Conservation (phyloP, 495 filamentous ascomycete genomes). For the Hypoxylon intermedium region DNA sequence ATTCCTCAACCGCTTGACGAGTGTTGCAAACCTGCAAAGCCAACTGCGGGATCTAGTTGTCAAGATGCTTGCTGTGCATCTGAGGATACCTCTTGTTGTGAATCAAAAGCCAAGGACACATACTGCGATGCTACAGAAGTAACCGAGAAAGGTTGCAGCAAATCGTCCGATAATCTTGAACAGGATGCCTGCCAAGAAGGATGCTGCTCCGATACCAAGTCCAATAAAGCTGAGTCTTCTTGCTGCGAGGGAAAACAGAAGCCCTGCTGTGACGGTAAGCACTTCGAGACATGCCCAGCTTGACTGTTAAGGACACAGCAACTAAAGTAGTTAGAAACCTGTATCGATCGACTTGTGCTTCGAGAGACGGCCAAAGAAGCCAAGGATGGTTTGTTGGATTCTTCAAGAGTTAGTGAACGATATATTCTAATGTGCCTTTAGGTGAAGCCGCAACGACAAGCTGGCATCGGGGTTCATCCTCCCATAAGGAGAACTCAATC, state of each 20-base stretch:
- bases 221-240: slow-evolving; percentile 13
- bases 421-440: slow-evolving; percentile 27
- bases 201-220: slow-evolving; percentile 20
- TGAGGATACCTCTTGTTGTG: slow-evolving; percentile 3
- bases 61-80: slow-evolving; percentile 18
- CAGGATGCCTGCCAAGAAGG: slow-evolving; percentile 23
- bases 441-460: slow-evolving; percentile 19
- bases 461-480: slow-evolving; percentile 41
- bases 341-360: slow-evolving; percentile 57
- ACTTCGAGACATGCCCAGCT: slow-evolving; percentile 28
- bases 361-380: slow-evolving; percentile 44
- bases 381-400: slow-evolving; percentile 7
- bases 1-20: neutral
- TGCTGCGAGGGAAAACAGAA: slow-evolving; percentile 50
- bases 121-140: slow-evolving; percentile 20
- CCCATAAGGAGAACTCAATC: slow-evolving; percentile 40
- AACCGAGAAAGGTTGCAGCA: neutral
- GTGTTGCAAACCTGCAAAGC: neutral
- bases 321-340: slow-evolving; percentile 47
- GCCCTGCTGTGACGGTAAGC: slow-evolving; percentile 50
- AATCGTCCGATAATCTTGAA: neutral
- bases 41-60: neutral
- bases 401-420: neutral
- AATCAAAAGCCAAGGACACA: slow-evolving; percentile 3
- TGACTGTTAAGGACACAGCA: neutral